A percentile compares a stretch with the other conserved stretches of the same genome.
These are phyloP conservation scores for Aurifilum marmelostoma DNA, from an alignment of 2,329 filamentous ascomycete species.

Conservation along the genomic window DNA sequence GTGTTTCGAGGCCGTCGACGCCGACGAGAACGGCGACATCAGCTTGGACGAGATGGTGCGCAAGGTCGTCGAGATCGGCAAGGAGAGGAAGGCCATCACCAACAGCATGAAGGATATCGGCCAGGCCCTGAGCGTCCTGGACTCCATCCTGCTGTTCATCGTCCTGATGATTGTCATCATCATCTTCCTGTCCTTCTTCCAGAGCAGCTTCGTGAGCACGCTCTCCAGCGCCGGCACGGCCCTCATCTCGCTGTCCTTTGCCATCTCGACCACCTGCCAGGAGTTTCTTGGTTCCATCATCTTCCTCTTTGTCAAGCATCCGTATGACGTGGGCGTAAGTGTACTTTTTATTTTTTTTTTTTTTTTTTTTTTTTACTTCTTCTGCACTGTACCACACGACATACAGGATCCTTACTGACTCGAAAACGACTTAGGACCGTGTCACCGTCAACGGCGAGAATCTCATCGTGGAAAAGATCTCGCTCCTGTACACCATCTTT, in stretches of 20 bases:
- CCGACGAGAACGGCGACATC: conserved; percentile 90
- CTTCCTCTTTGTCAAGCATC: conserved; percentile 98
- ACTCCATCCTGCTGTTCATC: conserved; percentile 80
- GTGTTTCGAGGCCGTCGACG: conserved; percentile 79
- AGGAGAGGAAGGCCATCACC: conserved; percentile 83
- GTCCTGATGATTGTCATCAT: conserved; percentile 81
- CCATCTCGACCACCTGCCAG: conserved; percentile 89
- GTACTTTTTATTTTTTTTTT: no score
- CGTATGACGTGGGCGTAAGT: conserved; percentile 78
- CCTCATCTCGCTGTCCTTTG: conserved; percentile 92
- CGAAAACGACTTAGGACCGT: conserved; percentile 64
- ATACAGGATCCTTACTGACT: neutral
- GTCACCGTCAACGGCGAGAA: conserved; percentile 75
- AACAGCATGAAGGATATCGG: conserved; percentile 98
- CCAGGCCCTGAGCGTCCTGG: conserved; percentile 88
- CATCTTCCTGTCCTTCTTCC: conserved; percentile 88
- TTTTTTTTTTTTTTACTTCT: no score
- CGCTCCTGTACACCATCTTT: conserved; percentile 90
- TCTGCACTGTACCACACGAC: neutral
- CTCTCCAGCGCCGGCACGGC: conserved; percentile 90
- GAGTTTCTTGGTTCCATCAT: conserved; percentile 98
- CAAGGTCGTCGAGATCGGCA: conserved; percentile 80
- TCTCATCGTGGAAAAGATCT: conserved; percentile 90
- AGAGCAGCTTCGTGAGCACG: conserved; percentile 81
- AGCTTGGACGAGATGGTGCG: conserved; percentile 94